Evolutionary conservation across 306 rosid species (phyloP), one percentile per base, ranked within the genome.

Genomic region (Lathyrus oleraceus): DNA sequence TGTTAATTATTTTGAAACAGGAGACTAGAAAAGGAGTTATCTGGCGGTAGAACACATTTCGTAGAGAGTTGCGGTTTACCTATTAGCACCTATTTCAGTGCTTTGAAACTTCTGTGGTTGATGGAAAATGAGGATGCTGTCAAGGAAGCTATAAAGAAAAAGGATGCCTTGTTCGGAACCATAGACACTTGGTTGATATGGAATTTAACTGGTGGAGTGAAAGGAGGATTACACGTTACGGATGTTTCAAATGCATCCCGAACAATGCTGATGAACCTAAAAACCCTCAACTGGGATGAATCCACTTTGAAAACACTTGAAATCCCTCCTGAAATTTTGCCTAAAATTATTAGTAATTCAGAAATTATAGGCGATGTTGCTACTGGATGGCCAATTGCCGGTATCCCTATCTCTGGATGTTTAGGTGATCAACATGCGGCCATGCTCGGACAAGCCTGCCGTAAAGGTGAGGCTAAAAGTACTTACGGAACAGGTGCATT

Each of bases 341-440:
- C 99, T 12, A 87, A 87, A 64, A 94, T 94, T 70, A 69, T 88
- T 8, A 90, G 92, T 20, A 90, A 94, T 63, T 77, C 97, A 23
- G 98, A 94, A 81, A 2, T 87, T 16, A 90, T 94, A 28, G 98
- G 97, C 45, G 60, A 88, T 0, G 59, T 94, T 65, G 44, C 70
- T 36, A 2, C 61, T 4, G 91, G 92, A 35, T 94, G 98, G 97
- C 92, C 96, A 8, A 61, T 90, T 52, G n/a, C 94, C 2, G 96
- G 89, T 13, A 21, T 90, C 67, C 95, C 92, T 1, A 90, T 94
- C 45, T 38, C 96, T 0, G 97, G 98, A 3, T 94, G 97, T 76
- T 76, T 94, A 45, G 98, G 98, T 10, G 98, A 94, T 69, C 98
- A 94, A 65, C 98, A 90, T 74, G 97, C 97, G 2, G 98, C 98